Conservation (phyloP, 1,284 basidiomycete genomes). For the Stereum hirsutum region DNA sequence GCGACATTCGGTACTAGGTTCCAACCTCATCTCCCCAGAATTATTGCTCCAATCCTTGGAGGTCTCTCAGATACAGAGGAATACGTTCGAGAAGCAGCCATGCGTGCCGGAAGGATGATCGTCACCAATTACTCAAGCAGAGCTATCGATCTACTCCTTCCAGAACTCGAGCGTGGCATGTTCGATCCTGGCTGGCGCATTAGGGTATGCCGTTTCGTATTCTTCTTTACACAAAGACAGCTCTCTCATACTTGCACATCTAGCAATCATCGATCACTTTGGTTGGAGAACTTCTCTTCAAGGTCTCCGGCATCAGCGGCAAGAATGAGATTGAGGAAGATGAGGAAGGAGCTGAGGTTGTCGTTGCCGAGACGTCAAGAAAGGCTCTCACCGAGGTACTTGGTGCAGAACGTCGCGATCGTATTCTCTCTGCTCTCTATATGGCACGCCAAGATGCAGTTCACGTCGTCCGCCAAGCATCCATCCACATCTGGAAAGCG, state of each 20-base stretch:
- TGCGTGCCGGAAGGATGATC: constrained; percentile 99
- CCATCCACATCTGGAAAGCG: constrained; percentile 98
- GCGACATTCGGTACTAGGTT: constrained; percentile 96
- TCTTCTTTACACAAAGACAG: background rate
- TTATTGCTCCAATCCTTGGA: constrained; percentile 88
- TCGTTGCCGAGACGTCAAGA: constrained; percentile 69
- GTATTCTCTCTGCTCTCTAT: constrained; percentile 87
- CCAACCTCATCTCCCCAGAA: constrained; percentile 91
- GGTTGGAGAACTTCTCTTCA: constrained; percentile 94
- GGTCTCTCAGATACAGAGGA: constrained; percentile 94
- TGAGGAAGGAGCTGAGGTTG: constrained; percentile 54
- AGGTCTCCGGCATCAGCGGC: constrained; percentile 94
- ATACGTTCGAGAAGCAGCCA: constrained; percentile 91
- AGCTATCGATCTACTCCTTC: constrained; percentile 91
- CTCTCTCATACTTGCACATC: constrained; percentile 8
- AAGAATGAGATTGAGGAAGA: constrained; percentile 87
- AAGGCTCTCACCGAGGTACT: constrained; percentile 84
- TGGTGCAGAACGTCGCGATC: constrained; percentile 83
- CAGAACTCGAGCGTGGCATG: constrained; percentile 92
- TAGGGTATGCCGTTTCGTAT: constrained; percentile 51
- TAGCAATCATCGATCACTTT: constrained; percentile 94
- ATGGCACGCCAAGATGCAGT: constrained; percentile 93
- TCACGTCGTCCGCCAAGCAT: constrained; percentile 82
- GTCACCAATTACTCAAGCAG: constrained; percentile 91
- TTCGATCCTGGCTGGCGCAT: constrained; percentile 95